phyloP scores from a whole-genome alignment of 208 protist species.

The Spongospora subterranea region DNA sequence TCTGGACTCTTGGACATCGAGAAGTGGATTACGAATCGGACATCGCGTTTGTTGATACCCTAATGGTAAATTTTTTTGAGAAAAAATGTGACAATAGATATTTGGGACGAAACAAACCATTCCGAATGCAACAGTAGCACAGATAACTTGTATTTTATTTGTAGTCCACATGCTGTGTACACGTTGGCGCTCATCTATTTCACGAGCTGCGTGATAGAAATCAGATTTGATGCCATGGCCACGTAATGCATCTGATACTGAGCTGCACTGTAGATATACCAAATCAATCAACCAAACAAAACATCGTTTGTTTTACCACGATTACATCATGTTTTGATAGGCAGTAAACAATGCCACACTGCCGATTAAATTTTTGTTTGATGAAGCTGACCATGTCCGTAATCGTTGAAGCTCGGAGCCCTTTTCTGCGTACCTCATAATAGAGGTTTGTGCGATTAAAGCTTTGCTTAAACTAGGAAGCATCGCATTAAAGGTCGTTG shows the following conservation, averaged over 20 bases:
- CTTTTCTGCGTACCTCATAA: constrained; percentile 66
- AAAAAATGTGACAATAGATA: neutral
- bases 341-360: constrained; percentile 67
- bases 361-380: constrained; percentile 42
- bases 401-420: neutral
- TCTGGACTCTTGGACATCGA: constrained; percentile 71
- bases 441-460: constrained; percentile 73
- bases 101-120: constrained; percentile 72
- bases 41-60: constrained; percentile 45
- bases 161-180: constrained; percentile 63
- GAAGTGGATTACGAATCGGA: constrained; percentile 75
- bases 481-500: neutral
- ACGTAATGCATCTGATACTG: neutral
- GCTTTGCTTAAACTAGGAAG: constrained; percentile 61
- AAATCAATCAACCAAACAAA: neutral
- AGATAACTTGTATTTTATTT: constrained; percentile 64
- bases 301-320: neutral
- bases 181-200: constrained; percentile 21
- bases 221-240: constrained; percentile 22
- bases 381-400: constrained; percentile 58
- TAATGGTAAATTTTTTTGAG: neutral
- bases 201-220: constrained; percentile 68
- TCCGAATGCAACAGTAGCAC: constrained; percentile 73
- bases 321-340: constrained; percentile 63
- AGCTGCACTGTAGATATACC: no score